phyloP scores from a whole-genome alignment of 371 early-diverging fungal genomes.

The Funneliformis caledonium region DNA sequence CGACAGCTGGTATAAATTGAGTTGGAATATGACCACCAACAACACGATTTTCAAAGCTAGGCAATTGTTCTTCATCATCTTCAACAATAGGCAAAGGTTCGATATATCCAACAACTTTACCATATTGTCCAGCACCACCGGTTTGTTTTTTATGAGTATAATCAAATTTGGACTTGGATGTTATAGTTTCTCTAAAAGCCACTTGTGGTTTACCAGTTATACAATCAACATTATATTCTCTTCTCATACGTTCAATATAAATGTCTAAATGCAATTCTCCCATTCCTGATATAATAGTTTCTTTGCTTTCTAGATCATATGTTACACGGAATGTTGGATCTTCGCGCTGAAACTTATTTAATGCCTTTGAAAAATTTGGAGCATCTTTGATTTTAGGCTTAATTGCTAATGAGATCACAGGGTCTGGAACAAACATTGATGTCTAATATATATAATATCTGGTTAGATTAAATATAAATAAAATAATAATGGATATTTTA shows the following conservation, averaged over 20 bases:
- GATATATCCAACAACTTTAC: conserved; percentile 88
- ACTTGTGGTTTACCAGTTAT: conserved; percentile 95
- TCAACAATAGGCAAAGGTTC: conserved; percentile 83
- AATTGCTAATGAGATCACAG: conserved; percentile 94
- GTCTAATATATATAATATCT: conserved; percentile 50
- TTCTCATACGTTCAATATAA: conserved; percentile 96
- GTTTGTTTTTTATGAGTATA: conserved; percentile 99
- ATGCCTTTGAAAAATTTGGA: conserved; percentile 93
- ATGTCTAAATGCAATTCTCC: conserved; percentile 92
- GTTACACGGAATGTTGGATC: conserved; percentile 98
- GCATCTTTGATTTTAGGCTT: conserved; percentile 89
- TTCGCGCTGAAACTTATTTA: conserved; percentile 94
- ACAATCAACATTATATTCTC: conserved; percentile 95
- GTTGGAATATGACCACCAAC: conserved; percentile 95
- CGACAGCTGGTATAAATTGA: conserved; percentile 94
- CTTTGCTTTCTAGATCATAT: conserved; percentile 91
- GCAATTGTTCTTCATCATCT: conserved; percentile 59
- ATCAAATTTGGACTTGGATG: conserved; percentile 78
- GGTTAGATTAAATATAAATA: neutral
- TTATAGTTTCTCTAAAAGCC: conserved; percentile 95
- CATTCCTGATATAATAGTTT: conserved; percentile 93
- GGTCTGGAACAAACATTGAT: conserved; percentile 97
- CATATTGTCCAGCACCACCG: conserved; percentile 98
- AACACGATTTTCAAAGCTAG: conserved; percentile 79
- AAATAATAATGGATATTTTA: neutral